These are phyloP conservation scores for Coemansia sp. DNA, from an alignment of 371 early-diverging fungal species.

Conservation along the genomic window DNA sequence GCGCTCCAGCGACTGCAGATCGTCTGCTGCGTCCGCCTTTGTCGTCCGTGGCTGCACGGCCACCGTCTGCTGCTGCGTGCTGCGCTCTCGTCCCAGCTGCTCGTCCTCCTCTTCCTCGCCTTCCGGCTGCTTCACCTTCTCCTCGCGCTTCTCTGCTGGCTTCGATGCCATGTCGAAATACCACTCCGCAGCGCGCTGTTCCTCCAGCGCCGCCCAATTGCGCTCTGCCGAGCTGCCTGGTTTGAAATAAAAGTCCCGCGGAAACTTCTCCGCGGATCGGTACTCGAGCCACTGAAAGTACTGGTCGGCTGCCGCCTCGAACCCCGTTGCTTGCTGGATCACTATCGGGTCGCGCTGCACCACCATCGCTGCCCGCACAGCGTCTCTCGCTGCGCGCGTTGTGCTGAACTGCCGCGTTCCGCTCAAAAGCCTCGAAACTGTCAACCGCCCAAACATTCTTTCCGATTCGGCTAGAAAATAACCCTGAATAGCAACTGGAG, in stretches of 20 bases:
- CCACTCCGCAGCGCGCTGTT: slow-evolving; percentile 56
- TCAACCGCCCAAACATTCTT: slow-evolving; percentile 6
- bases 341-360: slow-evolving; percentile 81
- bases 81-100: background rate
- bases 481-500: too few relatives aligned
- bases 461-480: background rate
- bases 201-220: slow-evolving; percentile 71
- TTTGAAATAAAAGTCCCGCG: slow-evolving; percentile 85
- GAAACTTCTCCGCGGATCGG: slow-evolving; percentile 63
- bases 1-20: slow-evolving; percentile 72
- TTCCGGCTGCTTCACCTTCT: slow-evolving; percentile 12
- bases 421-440: background rate
- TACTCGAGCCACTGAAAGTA: slow-evolving; percentile 74
- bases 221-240: slow-evolving; percentile 82
- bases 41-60: slow-evolving; percentile 60
- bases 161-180: slow-evolving; percentile 52
- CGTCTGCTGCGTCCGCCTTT: slow-evolving; percentile 66
- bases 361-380: slow-evolving; percentile 64
- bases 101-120: slow-evolving; percentile 22
- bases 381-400: background rate
- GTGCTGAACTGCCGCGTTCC: slow-evolving; percentile 32
- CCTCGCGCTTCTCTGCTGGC: slow-evolving; percentile 40
- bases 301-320: slow-evolving; percentile 74
- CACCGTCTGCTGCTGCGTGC: slow-evolving; percentile 52
- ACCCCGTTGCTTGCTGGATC: slow-evolving; percentile 66